Evolutionary conservation across 257 asterid genomes (phyloP).

Genomic region (Ajuga chamaepitys): DNA sequence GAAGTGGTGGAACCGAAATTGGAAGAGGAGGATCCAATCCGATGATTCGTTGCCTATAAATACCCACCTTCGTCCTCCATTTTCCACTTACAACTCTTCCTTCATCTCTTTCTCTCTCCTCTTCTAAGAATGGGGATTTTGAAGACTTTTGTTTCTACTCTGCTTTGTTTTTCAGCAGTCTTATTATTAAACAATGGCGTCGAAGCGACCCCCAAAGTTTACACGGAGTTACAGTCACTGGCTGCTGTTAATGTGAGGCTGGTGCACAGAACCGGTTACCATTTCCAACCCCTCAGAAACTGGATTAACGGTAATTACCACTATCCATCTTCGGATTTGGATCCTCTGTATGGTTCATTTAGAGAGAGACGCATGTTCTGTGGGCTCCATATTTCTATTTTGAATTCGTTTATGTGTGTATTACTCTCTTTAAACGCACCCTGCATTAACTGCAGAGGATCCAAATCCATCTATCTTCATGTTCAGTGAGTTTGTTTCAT

Average conservation of each 20-base stretch:
- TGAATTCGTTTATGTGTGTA: no score
- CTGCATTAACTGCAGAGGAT: no score
- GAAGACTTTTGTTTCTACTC: neutral
- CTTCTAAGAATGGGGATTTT: neutral
- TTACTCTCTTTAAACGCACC: no score
- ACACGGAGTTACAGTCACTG: conserved; percentile 20
- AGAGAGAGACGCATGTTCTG: no score
- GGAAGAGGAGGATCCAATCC: no score
- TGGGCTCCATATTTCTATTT: no score
- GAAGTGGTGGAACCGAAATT: no score
- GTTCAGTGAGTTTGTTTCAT: no score
- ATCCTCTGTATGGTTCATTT: no score
- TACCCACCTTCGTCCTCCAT: neutral
- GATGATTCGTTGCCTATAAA: conserved; percentile 15
- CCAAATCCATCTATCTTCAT: no score
- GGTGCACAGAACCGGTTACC: conserved; percentile 39
- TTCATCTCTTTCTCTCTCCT: neutral
- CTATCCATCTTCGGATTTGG: no score
- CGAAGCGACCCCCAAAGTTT: conserved; percentile 22
- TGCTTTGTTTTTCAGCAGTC: neutral
- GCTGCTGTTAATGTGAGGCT: neutral
- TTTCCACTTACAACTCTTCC: neutral
- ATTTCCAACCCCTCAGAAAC: conserved; percentile 39
- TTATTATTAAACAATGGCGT: conserved; percentile 19
- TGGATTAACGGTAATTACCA: conserved; percentile 54